Conservation (phyloP, 1,284 basidiomycete genomes). For the Exobasidium rhododendri region DNA sequence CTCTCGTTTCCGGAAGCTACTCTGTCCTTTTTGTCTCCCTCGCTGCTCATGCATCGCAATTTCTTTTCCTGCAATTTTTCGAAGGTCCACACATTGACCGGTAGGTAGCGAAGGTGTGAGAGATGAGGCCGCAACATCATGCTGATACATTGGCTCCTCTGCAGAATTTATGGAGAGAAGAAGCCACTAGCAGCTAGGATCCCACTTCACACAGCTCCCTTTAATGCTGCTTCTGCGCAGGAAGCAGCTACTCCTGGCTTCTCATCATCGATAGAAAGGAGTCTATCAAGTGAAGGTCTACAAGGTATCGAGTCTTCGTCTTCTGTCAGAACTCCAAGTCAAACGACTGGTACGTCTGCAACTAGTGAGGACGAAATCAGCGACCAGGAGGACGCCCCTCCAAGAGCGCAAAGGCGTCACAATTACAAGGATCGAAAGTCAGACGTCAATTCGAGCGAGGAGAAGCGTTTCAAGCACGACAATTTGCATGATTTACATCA, state of each 20-base stretch:
- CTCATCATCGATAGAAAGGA: background rate
- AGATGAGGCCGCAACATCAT: background rate
- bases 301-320: background rate
- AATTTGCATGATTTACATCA: conserved; percentile 83
- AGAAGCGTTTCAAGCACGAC: conserved; percentile 13
- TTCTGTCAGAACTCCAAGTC: background rate
- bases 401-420: background rate
- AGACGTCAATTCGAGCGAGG: background rate
- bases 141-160: background rate
- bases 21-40: conserved; percentile 87
- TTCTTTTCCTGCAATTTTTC: conserved; percentile 92
- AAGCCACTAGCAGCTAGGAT: conserved; percentile 32
- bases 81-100: conserved; percentile 80
- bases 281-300: background rate
- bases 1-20: conserved; percentile 80
- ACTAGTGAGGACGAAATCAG: background rate
- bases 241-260: conserved; percentile 20
- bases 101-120: background rate
- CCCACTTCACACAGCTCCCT: conserved; percentile 27
- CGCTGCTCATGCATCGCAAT: conserved; percentile 88
- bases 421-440: background rate
- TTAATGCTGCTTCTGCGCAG: conserved; percentile 40
- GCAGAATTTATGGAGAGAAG: conserved; percentile 41
- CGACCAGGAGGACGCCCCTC: background rate
- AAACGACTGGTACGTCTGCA: background rate